Evolutionary conservation across 345 rosid genomes (phyloP).

Genomic region (Eucalyptus pumila): DNA sequence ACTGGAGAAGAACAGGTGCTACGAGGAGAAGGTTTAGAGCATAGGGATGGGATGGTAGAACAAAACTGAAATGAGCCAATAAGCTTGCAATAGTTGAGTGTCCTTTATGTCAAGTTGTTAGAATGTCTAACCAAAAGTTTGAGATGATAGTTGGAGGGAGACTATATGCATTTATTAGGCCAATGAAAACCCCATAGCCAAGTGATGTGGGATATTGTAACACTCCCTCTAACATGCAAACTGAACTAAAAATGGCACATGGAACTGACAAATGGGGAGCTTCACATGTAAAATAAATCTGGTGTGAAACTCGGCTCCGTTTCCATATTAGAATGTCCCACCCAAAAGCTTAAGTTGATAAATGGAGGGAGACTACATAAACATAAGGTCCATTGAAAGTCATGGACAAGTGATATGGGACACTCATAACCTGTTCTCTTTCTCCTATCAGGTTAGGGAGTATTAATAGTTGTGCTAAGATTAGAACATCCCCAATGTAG

Average conservation of each 20-base stretch:
- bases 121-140: not conserved
- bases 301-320: not conserved
- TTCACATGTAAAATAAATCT: not conserved
- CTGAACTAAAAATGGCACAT: not conserved
- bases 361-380: not conserved
- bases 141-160: not conserved
- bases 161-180: not conserved
- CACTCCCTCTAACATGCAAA: not conserved
- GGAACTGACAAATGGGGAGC: not conserved
- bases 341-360: not conserved
- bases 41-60: not conserved
- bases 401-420: not conserved
- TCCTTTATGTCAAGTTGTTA: not conserved
- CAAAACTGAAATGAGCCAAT: not conserved
- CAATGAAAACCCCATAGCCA: not conserved
- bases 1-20: not conserved
- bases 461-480: not conserved
- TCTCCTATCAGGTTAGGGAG: not conserved
- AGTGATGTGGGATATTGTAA: not conserved
- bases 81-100: not conserved
- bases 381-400: not conserved
- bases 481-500: not conserved
- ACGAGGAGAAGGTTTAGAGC: not conserved
- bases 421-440: not conserved
- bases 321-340: not conserved